Base-by-base conservation (phyloP, 179 eudicot species). In the Patellifolia procumbens region DNA sequence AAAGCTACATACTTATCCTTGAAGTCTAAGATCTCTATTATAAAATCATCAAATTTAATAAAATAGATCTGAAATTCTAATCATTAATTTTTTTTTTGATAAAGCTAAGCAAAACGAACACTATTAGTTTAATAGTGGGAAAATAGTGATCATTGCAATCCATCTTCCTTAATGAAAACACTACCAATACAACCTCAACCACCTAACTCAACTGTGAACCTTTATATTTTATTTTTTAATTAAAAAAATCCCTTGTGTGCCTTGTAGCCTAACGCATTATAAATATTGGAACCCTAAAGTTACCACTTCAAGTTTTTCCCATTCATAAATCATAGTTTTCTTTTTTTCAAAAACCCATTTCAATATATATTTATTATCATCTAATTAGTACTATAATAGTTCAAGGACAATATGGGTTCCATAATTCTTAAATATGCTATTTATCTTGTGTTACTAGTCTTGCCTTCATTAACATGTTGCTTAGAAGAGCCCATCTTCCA, bases 401-500 rank as follows among this genome's bases (percentile, higher is more conserved):
- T 70, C 56, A 20, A n/a, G 48, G 22, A 2, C 17, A 72, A 22
- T 37, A 74, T 75, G 78, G 64, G 51, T 75, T 75, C 15, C 34
- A 13, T 5, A 43, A n/a, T n/a, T n/a, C 24, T 26, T 13, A 66
- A 20, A 24, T 1, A 19, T 35, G 64, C 13, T 37, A 1, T 58
- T 43, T 56, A 42, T 19, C 1, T 59, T 68, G 55, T 66, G 13
- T 7, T 76, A 31, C 1, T 68, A n/a, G 2, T 68, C 43, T 45
- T 56, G 15, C 68, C 68, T 39, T 34, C 67, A 37, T 53, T 68
- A 39, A 39, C 29, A 3, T 51, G 53, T 51, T 68, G 68, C 64
- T 52, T 75, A 29, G 76, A 64, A 55, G 83, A 28, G 58, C 34
- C 42, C 49, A 55, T 70, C 55, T n/a, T 24, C 16, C 49, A 58